A percentile compares a stretch with the other conserved stretches of the same genome.
phyloP scores from a whole-genome alignment of 257 asterid genomes.

The Capsicum rhomboideum region DNA sequence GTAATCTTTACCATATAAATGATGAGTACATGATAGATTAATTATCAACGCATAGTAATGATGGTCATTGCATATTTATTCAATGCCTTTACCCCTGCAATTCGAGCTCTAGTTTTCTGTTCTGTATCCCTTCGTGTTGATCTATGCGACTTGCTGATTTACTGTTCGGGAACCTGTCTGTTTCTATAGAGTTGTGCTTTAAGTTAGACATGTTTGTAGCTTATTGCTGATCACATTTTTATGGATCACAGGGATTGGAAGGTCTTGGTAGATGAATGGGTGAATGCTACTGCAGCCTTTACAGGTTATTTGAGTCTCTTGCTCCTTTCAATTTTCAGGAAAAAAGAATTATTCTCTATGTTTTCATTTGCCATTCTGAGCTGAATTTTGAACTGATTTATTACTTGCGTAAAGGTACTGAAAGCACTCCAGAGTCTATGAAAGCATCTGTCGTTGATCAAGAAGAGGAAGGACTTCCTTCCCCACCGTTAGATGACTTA shows the following conservation, averaged over 20 bases:
- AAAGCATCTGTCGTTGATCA: constrained; percentile 52
- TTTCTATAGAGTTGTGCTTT: background rate
- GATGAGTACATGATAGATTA: background rate
- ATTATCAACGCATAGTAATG: background rate
- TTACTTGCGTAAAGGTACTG: constrained; percentile 21
- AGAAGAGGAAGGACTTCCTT: constrained; percentile 83
- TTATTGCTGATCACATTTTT: background rate
- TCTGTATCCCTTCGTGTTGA: background rate
- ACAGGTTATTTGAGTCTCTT: constrained; percentile 31
- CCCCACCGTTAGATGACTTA: constrained; percentile 95
- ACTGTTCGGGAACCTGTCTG: background rate
- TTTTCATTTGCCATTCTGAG: background rate
- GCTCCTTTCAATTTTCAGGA: background rate
- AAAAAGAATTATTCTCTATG: background rate
- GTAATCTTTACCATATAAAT: background rate
- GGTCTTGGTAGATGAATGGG: constrained; percentile 69
- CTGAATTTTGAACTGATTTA: background rate
- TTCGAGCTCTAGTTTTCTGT: background rate
- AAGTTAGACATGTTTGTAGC: background rate
- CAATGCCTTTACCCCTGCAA: background rate
- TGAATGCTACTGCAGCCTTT: constrained; percentile 40
- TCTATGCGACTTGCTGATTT: background rate
- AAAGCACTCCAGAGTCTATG: constrained; percentile 55
- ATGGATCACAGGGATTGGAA: constrained; percentile 70
- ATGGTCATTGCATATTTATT: background rate